These are phyloP conservation scores for Dipodascopsis tothii DNA, from an alignment of 805 yeast genomes.

Conservation along the genomic window DNA sequence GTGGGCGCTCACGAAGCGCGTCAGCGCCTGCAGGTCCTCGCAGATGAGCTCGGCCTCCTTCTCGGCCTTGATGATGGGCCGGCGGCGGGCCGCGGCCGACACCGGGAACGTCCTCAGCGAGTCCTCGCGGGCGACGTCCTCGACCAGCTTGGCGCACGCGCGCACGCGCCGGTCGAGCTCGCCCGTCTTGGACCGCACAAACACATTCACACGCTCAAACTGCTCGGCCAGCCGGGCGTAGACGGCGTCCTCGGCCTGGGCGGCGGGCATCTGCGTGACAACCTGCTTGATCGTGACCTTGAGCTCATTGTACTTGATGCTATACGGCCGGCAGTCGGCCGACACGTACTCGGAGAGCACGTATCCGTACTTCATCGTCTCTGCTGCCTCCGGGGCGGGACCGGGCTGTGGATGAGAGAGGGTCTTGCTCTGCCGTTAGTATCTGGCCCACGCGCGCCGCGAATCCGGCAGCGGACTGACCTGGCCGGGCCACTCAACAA, in stretches of 20 bases:
- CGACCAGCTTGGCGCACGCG: slow-evolving; percentile 36
- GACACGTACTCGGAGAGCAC: slow-evolving; percentile 68
- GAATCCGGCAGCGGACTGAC: no score
- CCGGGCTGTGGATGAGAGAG: no score
- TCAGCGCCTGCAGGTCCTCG: slow-evolving; percentile 51
- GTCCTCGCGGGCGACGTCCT: slow-evolving; percentile 27
- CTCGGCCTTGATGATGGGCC: slow-evolving; percentile 12
- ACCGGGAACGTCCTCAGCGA: slow-evolving; percentile 18
- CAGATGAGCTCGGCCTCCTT: slow-evolving; percentile 31
- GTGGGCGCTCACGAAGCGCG: slow-evolving; percentile 66
- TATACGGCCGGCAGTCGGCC: slow-evolving; percentile 81
- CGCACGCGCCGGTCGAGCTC: slow-evolving; percentile 52
- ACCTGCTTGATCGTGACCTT: slow-evolving; percentile 57
- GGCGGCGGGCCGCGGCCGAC: slow-evolving; percentile 14
- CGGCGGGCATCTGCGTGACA: slow-evolving; percentile 34
- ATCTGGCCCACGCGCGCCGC: no score
- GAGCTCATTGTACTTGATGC: slow-evolving; percentile 73
- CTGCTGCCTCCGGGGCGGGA: no score
- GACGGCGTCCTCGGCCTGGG: slow-evolving; percentile 30
- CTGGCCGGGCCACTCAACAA: no score
- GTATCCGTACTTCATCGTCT: slow-evolving; percentile 80
- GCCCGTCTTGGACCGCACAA: slow-evolving; percentile 59
- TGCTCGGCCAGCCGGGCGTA: slow-evolving; percentile 46
- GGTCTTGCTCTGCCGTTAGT: no score
- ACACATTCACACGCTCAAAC: slow-evolving; percentile 52